Conservation (phyloP, 768 basidiomycete genomes). For the Multifurca ochricompacta region DNA sequence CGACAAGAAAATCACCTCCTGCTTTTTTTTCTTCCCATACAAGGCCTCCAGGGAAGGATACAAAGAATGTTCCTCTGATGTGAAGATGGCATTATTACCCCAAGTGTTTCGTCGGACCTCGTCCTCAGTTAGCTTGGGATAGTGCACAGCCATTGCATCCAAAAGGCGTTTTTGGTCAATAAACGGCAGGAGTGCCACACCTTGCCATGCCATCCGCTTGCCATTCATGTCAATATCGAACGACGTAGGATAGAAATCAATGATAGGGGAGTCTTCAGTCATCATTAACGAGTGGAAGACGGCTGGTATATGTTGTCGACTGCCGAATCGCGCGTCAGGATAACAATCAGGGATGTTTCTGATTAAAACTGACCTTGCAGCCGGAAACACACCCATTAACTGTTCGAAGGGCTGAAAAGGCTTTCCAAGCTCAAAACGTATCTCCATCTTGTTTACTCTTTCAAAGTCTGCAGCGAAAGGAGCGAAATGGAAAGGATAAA, state of each 20-base stretch:
- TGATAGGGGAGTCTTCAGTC: constrained; percentile 80
- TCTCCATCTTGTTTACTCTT: constrained; percentile 67
- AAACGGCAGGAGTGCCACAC: constrained; percentile 93
- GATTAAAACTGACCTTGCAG: constrained; percentile 58
- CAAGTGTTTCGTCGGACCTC: constrained; percentile 79
- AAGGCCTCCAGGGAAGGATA: constrained; percentile 84
- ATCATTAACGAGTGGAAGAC: constrained; percentile 86
- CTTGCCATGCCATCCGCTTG: constrained; percentile 99
- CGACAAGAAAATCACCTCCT: constrained; percentile 48
- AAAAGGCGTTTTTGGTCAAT: constrained; percentile 82
- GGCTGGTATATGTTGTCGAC: constrained; percentile 81
- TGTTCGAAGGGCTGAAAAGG: constrained; percentile 98
- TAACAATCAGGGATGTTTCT: not conserved
- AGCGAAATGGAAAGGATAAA: constrained; percentile 96
- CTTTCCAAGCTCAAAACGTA: constrained; percentile 69
- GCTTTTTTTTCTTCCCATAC: constrained; percentile 82
- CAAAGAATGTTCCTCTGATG: constrained; percentile 74
- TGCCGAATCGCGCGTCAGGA: constrained; percentile 27
- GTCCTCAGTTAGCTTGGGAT: constrained; percentile 62
- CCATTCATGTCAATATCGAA: constrained; percentile 99
- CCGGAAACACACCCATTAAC: constrained; percentile 96
- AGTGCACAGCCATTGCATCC: constrained; percentile 68
- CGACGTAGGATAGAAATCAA: constrained; percentile 88
- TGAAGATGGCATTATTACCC: constrained; percentile 79
- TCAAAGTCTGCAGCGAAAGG: constrained; percentile 95